These are phyloP conservation scores for Diophrys sp. DNA, from an alignment of 73 alveolate species.

Conservation along the genomic window DNA sequence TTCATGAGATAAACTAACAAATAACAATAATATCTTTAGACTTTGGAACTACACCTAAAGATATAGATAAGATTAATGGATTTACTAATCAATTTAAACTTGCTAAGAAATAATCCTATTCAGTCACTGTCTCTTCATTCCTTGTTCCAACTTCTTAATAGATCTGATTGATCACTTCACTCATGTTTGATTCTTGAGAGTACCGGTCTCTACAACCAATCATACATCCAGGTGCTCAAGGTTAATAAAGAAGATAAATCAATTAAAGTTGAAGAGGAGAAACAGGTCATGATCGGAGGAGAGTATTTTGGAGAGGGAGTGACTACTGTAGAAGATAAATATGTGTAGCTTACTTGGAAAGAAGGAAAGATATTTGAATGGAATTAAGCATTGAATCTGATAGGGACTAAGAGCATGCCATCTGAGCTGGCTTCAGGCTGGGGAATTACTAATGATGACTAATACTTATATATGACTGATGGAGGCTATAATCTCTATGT, in stretches of 20 bases:
- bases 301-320: constrained; percentile 54
- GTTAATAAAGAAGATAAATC: neutral
- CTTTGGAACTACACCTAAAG: too few relatives aligned
- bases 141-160: too few relatives aligned
- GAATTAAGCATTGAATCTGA: constrained; percentile 4
- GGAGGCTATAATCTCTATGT: constrained; percentile 33
- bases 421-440: constrained; percentile 42
- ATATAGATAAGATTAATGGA: too few relatives aligned
- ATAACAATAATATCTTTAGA: too few relatives aligned
- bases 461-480: constrained; percentile 37
- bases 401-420: constrained; percentile 18
- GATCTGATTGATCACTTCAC: too few relatives aligned
- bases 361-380: constrained; percentile 32
- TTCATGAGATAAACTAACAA: too few relatives aligned
- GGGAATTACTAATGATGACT: constrained; percentile 55
- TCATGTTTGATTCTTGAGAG: neutral
- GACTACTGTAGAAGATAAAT: constrained; percentile 21
- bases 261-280: neutral
- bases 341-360: constrained; percentile 47
- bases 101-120: too few relatives aligned
- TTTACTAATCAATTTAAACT: too few relatives aligned
- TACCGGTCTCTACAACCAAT: neutral
- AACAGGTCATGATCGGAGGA: neutral
- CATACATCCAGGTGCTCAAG: neutral
- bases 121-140: too few relatives aligned